A percentile compares a stretch with the other conserved stretches of the same genome.
Evolutionary conservation across 1,284 basidiomycete species (phyloP).

Genomic region (Cryptococcus neoformans): DNA sequence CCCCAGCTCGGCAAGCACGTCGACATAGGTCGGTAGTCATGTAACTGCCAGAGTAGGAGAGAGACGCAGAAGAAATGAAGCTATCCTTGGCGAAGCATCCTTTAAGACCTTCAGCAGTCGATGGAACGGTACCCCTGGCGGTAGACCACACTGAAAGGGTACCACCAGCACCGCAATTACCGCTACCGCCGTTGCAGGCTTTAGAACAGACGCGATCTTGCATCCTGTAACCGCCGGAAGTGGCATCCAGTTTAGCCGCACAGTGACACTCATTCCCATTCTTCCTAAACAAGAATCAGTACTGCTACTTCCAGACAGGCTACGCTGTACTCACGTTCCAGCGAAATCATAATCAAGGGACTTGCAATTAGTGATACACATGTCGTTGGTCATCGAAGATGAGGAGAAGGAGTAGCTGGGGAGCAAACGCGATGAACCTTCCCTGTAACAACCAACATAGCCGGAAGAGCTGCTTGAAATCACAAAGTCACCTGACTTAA

Average conservation of each 20-base stretch:
- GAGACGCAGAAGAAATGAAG: slow-evolving; percentile 12
- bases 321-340: slow-evolving; percentile 6
- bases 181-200: slow-evolving; percentile 21
- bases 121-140: slow-evolving; percentile 4
- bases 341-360: slow-evolving; percentile 17
- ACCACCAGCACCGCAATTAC: slow-evolving; percentile 17
- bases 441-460: slow-evolving; percentile 16
- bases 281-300: slow-evolving; percentile 2
- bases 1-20: slow-evolving; percentile 12
- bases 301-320: not conserved
- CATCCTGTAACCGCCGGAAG: slow-evolving; percentile 8
- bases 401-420: slow-evolving; percentile 5
- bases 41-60: slow-evolving; percentile 13
- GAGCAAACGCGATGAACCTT: slow-evolving; percentile 15
- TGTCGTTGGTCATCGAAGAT: slow-evolving; percentile 10
- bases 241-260: slow-evolving; percentile 9
- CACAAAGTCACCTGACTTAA: slow-evolving; percentile 10
- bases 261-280: slow-evolving; percentile 22
- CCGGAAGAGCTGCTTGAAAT: slow-evolving; percentile 8
- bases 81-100: slow-evolving; percentile 28
- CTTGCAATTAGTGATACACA: slow-evolving; percentile 19
- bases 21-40: slow-evolving; percentile 20
- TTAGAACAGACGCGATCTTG: slow-evolving; percentile 13
- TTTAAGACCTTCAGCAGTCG: slow-evolving; percentile 20
- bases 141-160: slow-evolving; percentile 10